phyloP scores from a whole-genome alignment of 805 yeast species.

The Jamesozyma piceae region DNA sequence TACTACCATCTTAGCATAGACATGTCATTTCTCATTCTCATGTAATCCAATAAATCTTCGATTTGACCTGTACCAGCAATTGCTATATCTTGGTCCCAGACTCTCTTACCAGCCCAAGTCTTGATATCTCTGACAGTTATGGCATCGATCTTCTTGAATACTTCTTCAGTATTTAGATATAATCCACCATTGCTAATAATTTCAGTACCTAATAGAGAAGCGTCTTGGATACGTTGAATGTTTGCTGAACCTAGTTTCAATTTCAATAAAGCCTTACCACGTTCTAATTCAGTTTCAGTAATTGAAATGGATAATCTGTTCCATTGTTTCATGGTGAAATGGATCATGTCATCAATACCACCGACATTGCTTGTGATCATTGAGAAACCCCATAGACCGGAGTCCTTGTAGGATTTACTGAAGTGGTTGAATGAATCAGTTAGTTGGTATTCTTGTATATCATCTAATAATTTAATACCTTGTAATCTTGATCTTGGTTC shows the following conservation, averaged over 20 bases:
- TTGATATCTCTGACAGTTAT: constrained; percentile 51
- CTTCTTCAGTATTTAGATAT: constrained; percentile 51
- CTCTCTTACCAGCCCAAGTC: constrained; percentile 63
- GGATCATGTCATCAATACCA: constrained; percentile 65
- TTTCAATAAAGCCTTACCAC: constrained; percentile 67
- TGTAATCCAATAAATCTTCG: constrained; percentile 76
- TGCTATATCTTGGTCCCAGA: constrained; percentile 82
- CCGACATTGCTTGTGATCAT: constrained; percentile 52
- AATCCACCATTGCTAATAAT: constrained; percentile 34
- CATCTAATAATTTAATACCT: constrained; percentile 62
- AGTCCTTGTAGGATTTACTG: constrained; percentile 61
- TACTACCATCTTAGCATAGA: constrained; percentile 74
- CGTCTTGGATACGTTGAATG: neutral
- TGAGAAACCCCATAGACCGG: constrained; percentile 79
- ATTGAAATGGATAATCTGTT: constrained; percentile 70
- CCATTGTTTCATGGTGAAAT: constrained; percentile 80
- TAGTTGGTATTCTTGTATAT: constrained; percentile 62
- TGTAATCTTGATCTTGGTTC: constrained; percentile 49
- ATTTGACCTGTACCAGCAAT: constrained; percentile 78
- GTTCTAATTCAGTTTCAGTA: constrained; percentile 66
- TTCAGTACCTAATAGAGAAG: constrained; percentile 5
- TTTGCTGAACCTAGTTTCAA: constrained; percentile 39
- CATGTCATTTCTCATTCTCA: constrained; percentile 82
- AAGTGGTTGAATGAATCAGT: constrained; percentile 66
- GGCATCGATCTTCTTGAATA: constrained; percentile 53